Conservation (phyloP, 2,329 filamentous ascomycete species). For the Leptoxyphium fumago region DNA sequence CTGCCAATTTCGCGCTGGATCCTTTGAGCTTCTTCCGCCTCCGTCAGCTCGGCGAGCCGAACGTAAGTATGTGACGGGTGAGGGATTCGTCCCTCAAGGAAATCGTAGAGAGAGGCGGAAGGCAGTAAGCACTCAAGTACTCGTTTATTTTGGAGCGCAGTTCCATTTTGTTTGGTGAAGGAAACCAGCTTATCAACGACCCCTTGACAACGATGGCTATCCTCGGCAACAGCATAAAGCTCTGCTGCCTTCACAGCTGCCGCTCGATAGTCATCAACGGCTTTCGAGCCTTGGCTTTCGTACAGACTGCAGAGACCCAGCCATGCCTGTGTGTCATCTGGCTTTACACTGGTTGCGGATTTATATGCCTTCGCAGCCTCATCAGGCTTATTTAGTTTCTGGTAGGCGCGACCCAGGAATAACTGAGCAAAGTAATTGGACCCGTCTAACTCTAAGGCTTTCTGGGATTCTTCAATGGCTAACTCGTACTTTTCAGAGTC, state of each 20-base stretch:
- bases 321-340: constrained; percentile 71
- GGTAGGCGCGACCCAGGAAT: constrained; percentile 74
- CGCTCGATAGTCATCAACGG: constrained; percentile 58
- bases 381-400: constrained; percentile 56
- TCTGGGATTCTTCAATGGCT: constrained; percentile 53
- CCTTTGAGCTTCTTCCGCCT: constrained; percentile 71
- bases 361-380: constrained; percentile 66
- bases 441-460: constrained; percentile 55
- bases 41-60: constrained; percentile 67
- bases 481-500: constrained; percentile 67
- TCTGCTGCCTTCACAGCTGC: constrained; percentile 60
- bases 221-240: constrained; percentile 53
- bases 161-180: constrained; percentile 59
- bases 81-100: constrained; percentile 69
- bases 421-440: constrained; percentile 75
- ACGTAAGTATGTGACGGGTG: constrained; percentile 69
- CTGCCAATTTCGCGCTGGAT: constrained; percentile 87
- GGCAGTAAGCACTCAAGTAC: constrained; percentile 67
- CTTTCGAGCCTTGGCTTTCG: constrained; percentile 56
- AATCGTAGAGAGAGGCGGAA: constrained; percentile 62
- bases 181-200: constrained; percentile 67
- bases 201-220: constrained; percentile 42
- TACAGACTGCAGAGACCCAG: constrained; percentile 78
- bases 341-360: constrained; percentile 55
- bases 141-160: constrained; percentile 56